These are phyloP conservation scores for Crithidia brevicula DNA, from an alignment of 208 protist genomes.

Conservation along the genomic window DNA sequence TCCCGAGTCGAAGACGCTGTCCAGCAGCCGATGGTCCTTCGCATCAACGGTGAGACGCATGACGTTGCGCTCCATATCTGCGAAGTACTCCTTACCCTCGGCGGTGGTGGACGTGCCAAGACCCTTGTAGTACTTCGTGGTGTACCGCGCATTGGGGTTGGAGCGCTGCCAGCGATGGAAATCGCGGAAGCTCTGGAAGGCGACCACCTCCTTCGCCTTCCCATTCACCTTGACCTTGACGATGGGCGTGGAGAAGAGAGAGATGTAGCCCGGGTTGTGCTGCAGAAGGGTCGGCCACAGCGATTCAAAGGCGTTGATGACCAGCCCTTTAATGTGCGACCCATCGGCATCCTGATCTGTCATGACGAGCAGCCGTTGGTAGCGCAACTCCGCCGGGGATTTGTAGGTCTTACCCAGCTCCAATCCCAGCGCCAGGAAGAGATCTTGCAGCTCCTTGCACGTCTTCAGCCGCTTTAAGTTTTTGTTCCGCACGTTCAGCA, in stretches of 20 bases:
- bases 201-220: constrained; percentile 57
- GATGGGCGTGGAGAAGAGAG: constrained; percentile 99
- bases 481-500: constrained; percentile 98
- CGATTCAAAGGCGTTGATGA: constrained; percentile 99
- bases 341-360: constrained; percentile 99
- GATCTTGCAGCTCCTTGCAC: constrained; percentile 94
- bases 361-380: constrained; percentile 99
- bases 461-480: constrained; percentile 90
- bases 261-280: constrained; percentile 86
- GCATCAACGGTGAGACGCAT: constrained; percentile 90
- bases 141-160: constrained; percentile 67
- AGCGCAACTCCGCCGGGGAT: constrained; percentile 93
- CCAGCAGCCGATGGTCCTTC: constrained; percentile 94
- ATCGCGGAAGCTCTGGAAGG: constrained; percentile 99
- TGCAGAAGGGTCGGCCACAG: constrained; percentile 98
- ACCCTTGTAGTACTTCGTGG: constrained; percentile 99
- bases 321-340: constrained; percentile 99
- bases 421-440: constrained; percentile 86
- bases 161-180: constrained; percentile 96
- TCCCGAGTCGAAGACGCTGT: constrained; percentile 99
- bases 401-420: constrained; percentile 83
- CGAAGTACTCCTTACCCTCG: constrained; percentile 99
- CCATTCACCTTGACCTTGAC: constrained; percentile 96
- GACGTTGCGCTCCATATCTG: constrained; percentile 95
- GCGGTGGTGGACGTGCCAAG: constrained; percentile 96